Evolutionary conservation across 2,329 filamentous ascomycete species (phyloP), one percentile per base, ranked within the genome.

Genomic region (Ramularia collo-cygni): DNA sequence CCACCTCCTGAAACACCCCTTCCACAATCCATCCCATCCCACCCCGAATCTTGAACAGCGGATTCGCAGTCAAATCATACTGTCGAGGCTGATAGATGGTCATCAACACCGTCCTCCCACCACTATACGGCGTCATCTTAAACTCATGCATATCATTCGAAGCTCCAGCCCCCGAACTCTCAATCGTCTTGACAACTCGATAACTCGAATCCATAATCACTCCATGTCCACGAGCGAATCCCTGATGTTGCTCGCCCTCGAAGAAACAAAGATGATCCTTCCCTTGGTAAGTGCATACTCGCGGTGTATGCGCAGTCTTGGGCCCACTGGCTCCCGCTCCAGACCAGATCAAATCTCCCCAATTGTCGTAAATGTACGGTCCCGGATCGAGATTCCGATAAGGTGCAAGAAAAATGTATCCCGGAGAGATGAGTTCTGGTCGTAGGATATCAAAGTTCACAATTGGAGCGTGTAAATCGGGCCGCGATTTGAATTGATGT

Each of bases 111-210:
- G 60, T 63, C 8, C 55, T 62, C 24, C 70, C 69, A 29, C 63
- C 54, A 10, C 58, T 56, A 36, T 65, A 61, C 19, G 67, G 64
- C 34, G 71, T 65, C 26, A 68, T 59, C 42, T 59, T 63, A 51
- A 74, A 74, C 43, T 75, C 71, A 50, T 75, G 71, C 69, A 73
- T 72, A 51, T 75, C 71, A 51, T 63, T 65, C 16, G 64, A 64
- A n/a, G 63, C 60, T 32, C 62, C 59, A 27, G 59, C 58, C 28
- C 62, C 60, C 19, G 55, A 54, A 46, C 55, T 59, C 32, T 64
- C 57, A 16, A 74, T 63, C 3, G 67, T 71, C 49, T 65, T 64
- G 31, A 72, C 69, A 29, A 70, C 65, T 28, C 66, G 61, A 50
- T 74, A 74, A 31, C 62, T 60, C 38, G 65, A 64, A 49, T 75